A percentile compares a stretch with the other conserved stretches of the same genome.
Evolutionary conservation across 306 rosid species (phyloP).

Genomic region (Hylodesmum podocarpum): DNA sequence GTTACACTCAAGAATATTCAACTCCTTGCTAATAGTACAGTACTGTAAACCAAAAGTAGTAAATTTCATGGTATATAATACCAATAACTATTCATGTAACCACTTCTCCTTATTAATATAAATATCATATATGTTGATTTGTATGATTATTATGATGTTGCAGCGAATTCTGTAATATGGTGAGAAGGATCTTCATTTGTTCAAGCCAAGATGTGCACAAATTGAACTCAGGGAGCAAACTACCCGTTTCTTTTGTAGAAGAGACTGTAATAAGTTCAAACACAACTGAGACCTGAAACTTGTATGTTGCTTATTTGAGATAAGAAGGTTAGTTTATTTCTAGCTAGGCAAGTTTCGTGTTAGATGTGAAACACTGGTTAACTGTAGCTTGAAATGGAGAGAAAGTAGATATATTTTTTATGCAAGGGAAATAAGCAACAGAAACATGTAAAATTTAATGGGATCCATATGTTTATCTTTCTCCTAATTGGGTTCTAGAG

Average conservation of each 20-base stretch:
- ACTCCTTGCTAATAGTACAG: conserved; percentile 42
- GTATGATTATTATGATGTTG: conserved; percentile 13
- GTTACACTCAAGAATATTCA: too few species aligned
- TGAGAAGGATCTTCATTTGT: conserved; percentile 78
- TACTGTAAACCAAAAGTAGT: not conserved
- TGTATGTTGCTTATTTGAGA: conserved; percentile 31
- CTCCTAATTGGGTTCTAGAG: not conserved
- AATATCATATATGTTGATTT: not conserved
- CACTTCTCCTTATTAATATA: not conserved
- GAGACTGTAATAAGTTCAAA: conserved; percentile 58
- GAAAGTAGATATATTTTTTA: too few species aligned
- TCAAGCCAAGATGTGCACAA: conserved; percentile 81
- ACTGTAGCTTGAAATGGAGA: conserved; percentile 49
- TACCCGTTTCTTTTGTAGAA: conserved; percentile 52
- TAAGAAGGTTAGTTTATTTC: conserved; percentile 37
- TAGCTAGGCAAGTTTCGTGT: conserved; percentile 35
- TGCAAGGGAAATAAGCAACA: too few species aligned
- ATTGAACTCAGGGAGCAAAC: conserved; percentile 63
- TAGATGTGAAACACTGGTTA: conserved; percentile 41
- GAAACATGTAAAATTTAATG: too few species aligned
- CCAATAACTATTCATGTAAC: not conserved
- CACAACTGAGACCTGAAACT: conserved; percentile 55
- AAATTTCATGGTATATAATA: not conserved
- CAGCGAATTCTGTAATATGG: conserved; percentile 92
- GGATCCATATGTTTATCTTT: too few species aligned